Conservation (phyloP, 2,329 filamentous ascomycete genomes). For the Colletotrichum lini region DNA sequence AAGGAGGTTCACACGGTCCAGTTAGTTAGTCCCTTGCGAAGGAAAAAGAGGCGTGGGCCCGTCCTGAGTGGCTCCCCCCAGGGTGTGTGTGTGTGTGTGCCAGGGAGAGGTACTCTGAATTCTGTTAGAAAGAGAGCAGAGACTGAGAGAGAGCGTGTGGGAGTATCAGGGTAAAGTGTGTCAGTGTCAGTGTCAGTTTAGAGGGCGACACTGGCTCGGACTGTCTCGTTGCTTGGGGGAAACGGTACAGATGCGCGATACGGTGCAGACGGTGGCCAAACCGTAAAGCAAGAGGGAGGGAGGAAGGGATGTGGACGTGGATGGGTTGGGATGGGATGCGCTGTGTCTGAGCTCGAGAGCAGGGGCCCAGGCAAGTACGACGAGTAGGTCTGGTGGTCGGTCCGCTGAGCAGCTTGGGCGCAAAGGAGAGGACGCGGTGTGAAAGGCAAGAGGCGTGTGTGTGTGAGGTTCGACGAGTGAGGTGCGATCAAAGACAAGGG, state of each 20-base stretch:
- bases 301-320: neutral
- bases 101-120: conserved; percentile 5
- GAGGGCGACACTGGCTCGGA: conserved; percentile 21
- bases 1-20: conserved; percentile 39
- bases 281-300: conserved; percentile 7
- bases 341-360: conserved; percentile 5
- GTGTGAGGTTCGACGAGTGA: conserved; percentile 25
- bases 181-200: conserved; percentile 32
- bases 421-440: neutral
- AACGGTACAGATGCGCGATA: conserved; percentile 13
- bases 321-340: neutral
- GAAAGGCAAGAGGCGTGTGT: neutral
- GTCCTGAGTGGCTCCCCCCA: conserved; percentile 29
- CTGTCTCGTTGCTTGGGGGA: conserved; percentile 19
- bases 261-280: conserved; percentile 11
- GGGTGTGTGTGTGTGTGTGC: neutral
- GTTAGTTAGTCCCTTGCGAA: conserved; percentile 37
- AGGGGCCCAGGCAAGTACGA: conserved; percentile 14
- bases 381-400: conserved; percentile 10
- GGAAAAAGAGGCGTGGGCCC: conserved; percentile 39
- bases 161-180: neutral
- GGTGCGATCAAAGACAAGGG: conserved; percentile 22
- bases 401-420: conserved; percentile 16
- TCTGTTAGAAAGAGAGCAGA: conserved; percentile 1
- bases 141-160: neutral